phyloP scores from a whole-genome alignment of 768 basidiomycete species.

The Termitomyces sp. region DNA sequence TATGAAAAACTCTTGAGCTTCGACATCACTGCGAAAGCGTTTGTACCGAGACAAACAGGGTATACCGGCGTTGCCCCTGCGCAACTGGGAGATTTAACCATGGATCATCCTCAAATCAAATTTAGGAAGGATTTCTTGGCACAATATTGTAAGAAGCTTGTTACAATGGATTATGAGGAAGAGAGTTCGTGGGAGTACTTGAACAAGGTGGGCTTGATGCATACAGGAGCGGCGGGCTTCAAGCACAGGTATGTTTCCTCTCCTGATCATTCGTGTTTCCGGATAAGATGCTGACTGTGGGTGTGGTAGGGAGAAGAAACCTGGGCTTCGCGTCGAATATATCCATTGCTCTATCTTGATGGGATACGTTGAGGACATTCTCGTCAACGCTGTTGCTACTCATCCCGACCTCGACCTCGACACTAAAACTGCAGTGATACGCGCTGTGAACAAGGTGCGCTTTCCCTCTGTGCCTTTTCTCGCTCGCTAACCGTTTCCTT shows the following conservation, averaged over 20 bases:
- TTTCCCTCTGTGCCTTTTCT: neutral
- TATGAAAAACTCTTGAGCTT: conserved; percentile 42
- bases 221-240: conserved; percentile 40
- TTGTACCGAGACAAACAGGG: conserved; percentile 32
- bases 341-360: conserved; percentile 35
- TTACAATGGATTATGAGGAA: conserved; percentile 39
- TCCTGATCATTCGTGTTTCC: neutral
- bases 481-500: neutral
- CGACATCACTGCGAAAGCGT: conserved; percentile 35
- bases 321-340: conserved; percentile 31
- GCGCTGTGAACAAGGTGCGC: conserved; percentile 40
- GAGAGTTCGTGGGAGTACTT: conserved; percentile 39
- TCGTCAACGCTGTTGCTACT: conserved; percentile 34
- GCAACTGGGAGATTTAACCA: conserved; percentile 31
- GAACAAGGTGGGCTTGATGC: conserved; percentile 45
- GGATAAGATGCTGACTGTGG: neutral
- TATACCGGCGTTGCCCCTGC: conserved; percentile 34
- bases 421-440: conserved; percentile 35
- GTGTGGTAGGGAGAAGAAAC: conserved; percentile 17
- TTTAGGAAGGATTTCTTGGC: conserved; percentile 38
- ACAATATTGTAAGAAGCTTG: conserved; percentile 27
- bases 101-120: conserved; percentile 40
- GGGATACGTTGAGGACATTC: conserved; percentile 40
- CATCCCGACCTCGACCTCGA: conserved; percentile 30
- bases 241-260: conserved; percentile 29